A percentile compares a stretch with the other conserved stretches of the same genome.
These are phyloP conservation scores for Neurospora sp. DNA, from an alignment of 495 filamentous ascomycete genomes.

Conservation along the genomic window DNA sequence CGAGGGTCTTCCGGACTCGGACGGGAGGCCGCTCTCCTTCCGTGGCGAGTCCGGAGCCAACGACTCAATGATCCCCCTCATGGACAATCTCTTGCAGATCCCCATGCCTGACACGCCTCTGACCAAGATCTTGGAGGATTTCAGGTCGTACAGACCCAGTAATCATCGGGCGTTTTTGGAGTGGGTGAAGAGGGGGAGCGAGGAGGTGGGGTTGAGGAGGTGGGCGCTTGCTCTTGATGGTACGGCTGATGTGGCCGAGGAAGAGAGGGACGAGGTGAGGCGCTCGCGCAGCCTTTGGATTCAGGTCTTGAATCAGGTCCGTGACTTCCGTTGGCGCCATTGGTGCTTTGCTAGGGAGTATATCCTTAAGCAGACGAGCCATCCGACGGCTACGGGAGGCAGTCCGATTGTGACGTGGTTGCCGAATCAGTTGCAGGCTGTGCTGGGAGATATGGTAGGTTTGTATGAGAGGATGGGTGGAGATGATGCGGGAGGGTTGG, in stretches of 20 bases:
- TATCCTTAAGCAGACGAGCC: conserved; percentile 69
- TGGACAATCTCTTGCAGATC: conserved; percentile 73
- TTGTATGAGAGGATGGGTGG: conserved; percentile 45
- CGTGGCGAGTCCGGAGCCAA: conserved; percentile 86
- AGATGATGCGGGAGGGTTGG: conserved; percentile 23
- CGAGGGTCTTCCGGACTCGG: conserved; percentile 63
- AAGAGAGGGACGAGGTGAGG: conserved; percentile 13
- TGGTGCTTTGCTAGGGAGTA: conserved; percentile 96
- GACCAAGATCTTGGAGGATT: conserved; percentile 75
- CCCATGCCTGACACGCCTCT: conserved; percentile 75
- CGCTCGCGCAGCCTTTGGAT: conserved; percentile 53
- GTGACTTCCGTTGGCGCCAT: conserved; percentile 86
- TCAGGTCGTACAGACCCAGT: conserved; percentile 71
- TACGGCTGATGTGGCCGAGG: conserved; percentile 18
- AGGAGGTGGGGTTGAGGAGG: conserved; percentile 45
- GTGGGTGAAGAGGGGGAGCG: conserved; percentile 50
- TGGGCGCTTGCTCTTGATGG: conserved; percentile 48
- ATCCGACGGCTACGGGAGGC: conserved; percentile 83
- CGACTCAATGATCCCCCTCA: conserved; percentile 76
- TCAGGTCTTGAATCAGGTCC: conserved; percentile 65
- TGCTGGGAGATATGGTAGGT: conserved; percentile 63
- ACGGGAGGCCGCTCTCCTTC: conserved; percentile 56
- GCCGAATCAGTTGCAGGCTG: conserved; percentile 71
- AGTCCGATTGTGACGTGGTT: conserved; percentile 90
- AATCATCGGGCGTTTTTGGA: conserved; percentile 78